These are phyloP conservation scores for Penicillium lagena DNA, from an alignment of 495 filamentous ascomycete species.

Conservation along the genomic window DNA sequence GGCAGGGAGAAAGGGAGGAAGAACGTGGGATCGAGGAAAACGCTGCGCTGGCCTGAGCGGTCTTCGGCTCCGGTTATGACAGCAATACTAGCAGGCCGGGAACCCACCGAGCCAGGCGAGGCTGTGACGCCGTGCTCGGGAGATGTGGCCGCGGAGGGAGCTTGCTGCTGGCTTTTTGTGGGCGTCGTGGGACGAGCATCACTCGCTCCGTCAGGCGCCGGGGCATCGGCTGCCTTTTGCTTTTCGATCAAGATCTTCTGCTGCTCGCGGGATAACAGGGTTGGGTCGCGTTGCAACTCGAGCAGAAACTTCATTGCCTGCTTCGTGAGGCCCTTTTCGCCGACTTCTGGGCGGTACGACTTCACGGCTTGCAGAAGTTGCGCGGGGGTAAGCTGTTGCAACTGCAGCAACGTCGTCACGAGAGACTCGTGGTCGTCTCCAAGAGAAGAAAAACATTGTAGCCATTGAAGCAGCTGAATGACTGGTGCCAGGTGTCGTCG, in stretches of 20 bases:
- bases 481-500: conserved; percentile 80
- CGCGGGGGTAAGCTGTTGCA: conserved; percentile 74
- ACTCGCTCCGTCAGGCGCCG: conserved; percentile 6
- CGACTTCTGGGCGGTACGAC: conserved; percentile 90
- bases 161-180: conserved; percentile 35
- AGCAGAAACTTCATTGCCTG: conserved; percentile 80
- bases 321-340: conserved; percentile 84
- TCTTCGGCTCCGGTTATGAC: conserved; percentile 1
- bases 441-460: conserved; percentile 94
- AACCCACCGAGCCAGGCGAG: conserved; percentile 22
- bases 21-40: conserved; percentile 81
- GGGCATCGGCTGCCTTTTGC: conserved; percentile 15
- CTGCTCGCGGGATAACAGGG: conserved; percentile 30
- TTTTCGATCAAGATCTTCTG: conserved; percentile 27
- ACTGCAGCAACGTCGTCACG: conserved; percentile 79
- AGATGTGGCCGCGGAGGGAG: conserved; percentile 21
- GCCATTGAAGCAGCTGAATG: conserved; percentile 94
- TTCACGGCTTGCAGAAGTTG: conserved; percentile 91
- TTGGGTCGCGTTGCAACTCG: conserved; percentile 65
- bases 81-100: conserved; percentile 15
- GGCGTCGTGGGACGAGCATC: conserved; percentile 38
- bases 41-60: conserved; percentile 25
- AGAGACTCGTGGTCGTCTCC: conserved; percentile 88
- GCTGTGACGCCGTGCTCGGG: conserved; percentile 9
- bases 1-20: conserved; percentile 94